Evolutionary conservation across 2,329 filamentous ascomycete genomes (phyloP).

Genomic region (Hymenoscyphus occultus): DNA sequence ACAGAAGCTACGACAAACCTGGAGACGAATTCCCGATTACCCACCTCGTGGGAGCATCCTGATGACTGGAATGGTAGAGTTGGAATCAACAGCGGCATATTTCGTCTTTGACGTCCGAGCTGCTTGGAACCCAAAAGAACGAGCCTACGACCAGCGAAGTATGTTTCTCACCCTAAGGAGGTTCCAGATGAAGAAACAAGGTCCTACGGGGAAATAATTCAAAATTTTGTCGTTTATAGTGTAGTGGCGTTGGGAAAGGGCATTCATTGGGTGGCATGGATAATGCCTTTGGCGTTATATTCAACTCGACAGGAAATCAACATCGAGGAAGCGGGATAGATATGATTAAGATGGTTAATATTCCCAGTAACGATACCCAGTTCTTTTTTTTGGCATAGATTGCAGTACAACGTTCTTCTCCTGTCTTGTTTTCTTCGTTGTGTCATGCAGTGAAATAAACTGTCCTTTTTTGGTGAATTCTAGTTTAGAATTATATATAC

Average conservation of each 20-base stretch:
- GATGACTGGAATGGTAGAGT: slow-evolving; percentile 54
- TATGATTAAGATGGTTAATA: slow-evolving; percentile 6
- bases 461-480: no score
- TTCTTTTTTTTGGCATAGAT: neutral
- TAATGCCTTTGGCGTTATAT: slow-evolving; percentile 13
- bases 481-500: no score
- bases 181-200: slow-evolving; percentile 43
- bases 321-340: slow-evolving; percentile 2
- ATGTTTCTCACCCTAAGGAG: slow-evolving; percentile 44
- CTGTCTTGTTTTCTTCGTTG: no score
- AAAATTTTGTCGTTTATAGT: slow-evolving; percentile 5
- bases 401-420: neutral
- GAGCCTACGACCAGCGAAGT: slow-evolving; percentile 37
- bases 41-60: slow-evolving; percentile 51
- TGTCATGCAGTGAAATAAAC: no score
- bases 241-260: slow-evolving; percentile 8
- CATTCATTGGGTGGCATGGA: slow-evolving; percentile 11
- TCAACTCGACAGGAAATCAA: neutral
- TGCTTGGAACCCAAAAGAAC: slow-evolving; percentile 56
- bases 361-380: slow-evolving; percentile 1
- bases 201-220: slow-evolving; percentile 20
- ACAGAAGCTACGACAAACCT: slow-evolving; percentile 41
- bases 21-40: slow-evolving; percentile 43
- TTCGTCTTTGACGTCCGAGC: slow-evolving; percentile 51
- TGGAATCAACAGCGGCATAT: slow-evolving; percentile 46